Base-by-base conservation (phyloP, 176 grass and related monocot genomes). In the Eragrostis curvula region DNA sequence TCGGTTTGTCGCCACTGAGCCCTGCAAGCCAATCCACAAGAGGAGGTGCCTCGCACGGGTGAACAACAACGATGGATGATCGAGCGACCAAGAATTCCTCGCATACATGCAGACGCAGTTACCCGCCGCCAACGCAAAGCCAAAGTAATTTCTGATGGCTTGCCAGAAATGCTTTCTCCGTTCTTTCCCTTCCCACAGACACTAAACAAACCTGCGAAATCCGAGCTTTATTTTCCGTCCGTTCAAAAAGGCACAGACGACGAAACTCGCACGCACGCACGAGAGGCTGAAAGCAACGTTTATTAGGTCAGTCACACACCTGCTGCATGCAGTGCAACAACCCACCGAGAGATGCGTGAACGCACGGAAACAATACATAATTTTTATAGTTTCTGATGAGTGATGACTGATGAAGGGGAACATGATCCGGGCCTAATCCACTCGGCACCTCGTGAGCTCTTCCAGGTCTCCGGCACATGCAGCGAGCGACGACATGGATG, bases 61-160 rank as follows among this genome's bases (percentile, higher is more conserved):
- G 66, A 57, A 45, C 63, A 58, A 68, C 21, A 47, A 12, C 9
- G 6, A 10, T 14, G n/a, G 41, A 18, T 49, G 32, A 60, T 2
- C 42, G 1, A 8, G 52, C 50, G 6, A 2, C 9, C 23, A n/a
- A 17, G 28, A 73, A 83, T 65, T 74, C 80, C 5, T 73, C 12
- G 43, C 66, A 14, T 0, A 25, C 65, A 36, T 0, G 52, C 49
- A 32, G 6, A 18, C 1, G 53, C 23, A 64, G 59, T 84, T 65
- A 15, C 81, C 71, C 15, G 71, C 71, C 81, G 81, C 71, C 46
- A 30, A 84, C 44, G 80, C 80, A 82, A 79, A 23, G 29, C 62
- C 59, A 49, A 52, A 48, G 9, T 3, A 4, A 42, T 30, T 16
- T 39, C 32, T 2, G 32, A 36, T 28, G 43, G 42, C 42, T 0